phyloP scores from a whole-genome alignment of 768 basidiomycete genomes.

The Tubosaeta sp. region DNA sequence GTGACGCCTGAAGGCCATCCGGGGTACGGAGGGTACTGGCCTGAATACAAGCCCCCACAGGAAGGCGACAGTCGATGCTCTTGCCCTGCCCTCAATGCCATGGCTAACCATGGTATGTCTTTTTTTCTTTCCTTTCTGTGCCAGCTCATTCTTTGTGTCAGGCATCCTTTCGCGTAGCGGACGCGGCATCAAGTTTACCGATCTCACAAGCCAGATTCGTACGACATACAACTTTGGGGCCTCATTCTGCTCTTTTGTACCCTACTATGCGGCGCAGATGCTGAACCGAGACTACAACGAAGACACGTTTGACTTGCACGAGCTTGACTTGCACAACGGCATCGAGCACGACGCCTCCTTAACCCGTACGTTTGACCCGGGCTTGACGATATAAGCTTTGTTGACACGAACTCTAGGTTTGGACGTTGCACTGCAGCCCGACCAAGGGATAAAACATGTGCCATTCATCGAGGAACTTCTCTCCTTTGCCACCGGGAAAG shows the following conservation, averaged over 20 bases:
- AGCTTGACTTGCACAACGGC: conserved; percentile 70
- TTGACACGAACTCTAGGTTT: conserved; percentile 39
- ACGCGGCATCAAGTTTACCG: conserved; percentile 59
- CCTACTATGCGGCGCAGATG: conserved; percentile 54
- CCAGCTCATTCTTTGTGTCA: neutral
- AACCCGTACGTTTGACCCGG: conserved; percentile 24
- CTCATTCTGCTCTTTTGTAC: conserved; percentile 64
- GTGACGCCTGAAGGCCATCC: conserved; percentile 54
- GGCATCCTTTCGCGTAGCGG: conserved; percentile 58
- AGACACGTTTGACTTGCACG: conserved; percentile 61
- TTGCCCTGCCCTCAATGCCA: conserved; percentile 73
- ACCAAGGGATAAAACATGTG: conserved; percentile 51
- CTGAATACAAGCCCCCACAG: conserved; percentile 54
- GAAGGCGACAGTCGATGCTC: conserved; percentile 67
- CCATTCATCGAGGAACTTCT: conserved; percentile 57
- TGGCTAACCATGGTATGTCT: conserved; percentile 77
- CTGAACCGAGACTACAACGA: conserved; percentile 51
- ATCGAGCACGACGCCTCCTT: conserved; percentile 36
- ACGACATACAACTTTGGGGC: conserved; percentile 67
- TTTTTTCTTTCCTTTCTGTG: neutral
- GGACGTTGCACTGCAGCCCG: conserved; percentile 42
- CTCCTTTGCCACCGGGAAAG: conserved; percentile 55
- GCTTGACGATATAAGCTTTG: neutral
- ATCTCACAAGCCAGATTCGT: conserved; percentile 41
- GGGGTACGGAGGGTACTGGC: conserved; percentile 67